Conservation (phyloP, 2,329 filamentous ascomycete genomes). For the Penicillium polonicum region DNA sequence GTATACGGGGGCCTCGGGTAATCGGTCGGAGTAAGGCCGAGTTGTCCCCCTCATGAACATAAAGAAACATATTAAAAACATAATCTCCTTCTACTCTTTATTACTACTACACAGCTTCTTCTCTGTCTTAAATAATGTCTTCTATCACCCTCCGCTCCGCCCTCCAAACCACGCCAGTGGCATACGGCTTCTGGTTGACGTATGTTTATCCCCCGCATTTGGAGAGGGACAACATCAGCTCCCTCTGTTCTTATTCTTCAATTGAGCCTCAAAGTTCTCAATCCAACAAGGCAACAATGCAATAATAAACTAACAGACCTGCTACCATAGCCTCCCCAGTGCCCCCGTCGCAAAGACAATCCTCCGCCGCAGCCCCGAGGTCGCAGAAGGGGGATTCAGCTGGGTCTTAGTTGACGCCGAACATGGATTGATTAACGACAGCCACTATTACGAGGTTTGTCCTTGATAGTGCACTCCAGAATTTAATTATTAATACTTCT, state of each 20-base stretch:
- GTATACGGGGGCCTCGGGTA: conserved; percentile 4
- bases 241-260: not conserved
- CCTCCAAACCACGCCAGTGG: conserved; percentile 14
- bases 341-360: conserved; percentile 34
- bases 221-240: not conserved
- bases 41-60: not conserved
- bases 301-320: not conserved
- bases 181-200: conserved; percentile 40
- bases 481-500: not conserved
- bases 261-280: not conserved
- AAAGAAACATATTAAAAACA: not conserved
- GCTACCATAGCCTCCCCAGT: conserved; percentile 27
- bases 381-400: conserved; percentile 25
- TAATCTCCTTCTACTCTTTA: not conserved
- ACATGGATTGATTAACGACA: conserved; percentile 41
- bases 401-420: conserved; percentile 44
- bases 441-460: conserved; percentile 39
- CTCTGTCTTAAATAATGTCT: not conserved
- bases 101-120: not conserved
- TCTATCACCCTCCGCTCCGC: conserved; percentile 13
- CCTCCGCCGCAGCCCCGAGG: conserved; percentile 29
- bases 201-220: conserved; percentile 16
- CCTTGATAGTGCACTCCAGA: not conserved
- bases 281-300: no score
- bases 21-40: conserved; percentile 13